Conservation (phyloP, 2,329 filamentous ascomycete species). For the Amphichorda felina region DNA sequence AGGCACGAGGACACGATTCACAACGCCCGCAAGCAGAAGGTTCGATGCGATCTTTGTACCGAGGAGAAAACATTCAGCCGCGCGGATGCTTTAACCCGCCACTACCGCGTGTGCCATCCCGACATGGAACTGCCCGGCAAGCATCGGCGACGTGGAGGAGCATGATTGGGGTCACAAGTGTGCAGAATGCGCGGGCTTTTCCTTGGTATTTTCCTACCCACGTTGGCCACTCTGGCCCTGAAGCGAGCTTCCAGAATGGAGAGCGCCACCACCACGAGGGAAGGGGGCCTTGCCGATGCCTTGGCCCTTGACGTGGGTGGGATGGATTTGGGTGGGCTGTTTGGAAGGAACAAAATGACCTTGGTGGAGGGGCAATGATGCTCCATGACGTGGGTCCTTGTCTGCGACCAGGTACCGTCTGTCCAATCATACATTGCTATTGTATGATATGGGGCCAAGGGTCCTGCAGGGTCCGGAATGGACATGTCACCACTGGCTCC, state of each 20-base stretch:
- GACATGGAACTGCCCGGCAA: constrained; percentile 72
- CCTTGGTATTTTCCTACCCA: no score
- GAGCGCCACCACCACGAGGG: not conserved
- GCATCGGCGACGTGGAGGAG: constrained; percentile 22
- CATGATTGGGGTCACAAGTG: constrained; percentile 3
- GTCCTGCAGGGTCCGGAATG: constrained; percentile 17
- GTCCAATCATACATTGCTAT: constrained; percentile 3
- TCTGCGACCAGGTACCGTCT: not conserved
- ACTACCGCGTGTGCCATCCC: constrained; percentile 90
- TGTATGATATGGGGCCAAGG: constrained; percentile 12
- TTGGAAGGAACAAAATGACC: not conserved
- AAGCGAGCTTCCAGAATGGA: not conserved
- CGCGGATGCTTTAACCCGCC: constrained; percentile 85
- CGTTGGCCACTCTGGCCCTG: no score
- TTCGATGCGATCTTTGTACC: constrained; percentile 82
- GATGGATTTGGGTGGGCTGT: not conserved
- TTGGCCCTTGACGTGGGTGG: not conserved
- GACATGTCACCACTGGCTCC: constrained; percentile 5
- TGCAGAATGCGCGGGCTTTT: no score
- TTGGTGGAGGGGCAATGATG: constrained; percentile 2
- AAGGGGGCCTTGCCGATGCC: not conserved
- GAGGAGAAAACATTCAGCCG: constrained; percentile 97
- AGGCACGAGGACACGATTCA: constrained; percentile 97
- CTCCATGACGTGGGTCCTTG: constrained; percentile 1
- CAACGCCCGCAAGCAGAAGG: constrained; percentile 88